Conservation (phyloP, 140 eudicot species). For the Anethum foeniculum region DNA sequence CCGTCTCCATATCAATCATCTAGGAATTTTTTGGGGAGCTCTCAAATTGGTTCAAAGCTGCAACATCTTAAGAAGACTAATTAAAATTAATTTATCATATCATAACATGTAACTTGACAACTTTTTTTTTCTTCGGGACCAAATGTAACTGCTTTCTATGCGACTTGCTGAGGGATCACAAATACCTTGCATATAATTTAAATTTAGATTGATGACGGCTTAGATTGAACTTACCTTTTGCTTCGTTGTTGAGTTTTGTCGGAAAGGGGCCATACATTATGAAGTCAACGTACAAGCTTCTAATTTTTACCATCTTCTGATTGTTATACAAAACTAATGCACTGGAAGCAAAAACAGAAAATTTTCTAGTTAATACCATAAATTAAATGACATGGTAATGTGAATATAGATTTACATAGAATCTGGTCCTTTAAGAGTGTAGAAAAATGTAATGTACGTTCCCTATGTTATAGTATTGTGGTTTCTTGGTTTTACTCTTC, state of each 20-base stretch:
- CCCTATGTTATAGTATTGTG: neutral
- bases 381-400: neutral
- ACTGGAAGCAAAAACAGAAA: neutral
- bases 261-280: neutral
- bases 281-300: neutral
- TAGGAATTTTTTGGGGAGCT: neutral
- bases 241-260: neutral
- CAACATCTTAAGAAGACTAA: neutral
- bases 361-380: neutral
- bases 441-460: no score
- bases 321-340: neutral
- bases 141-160: no score
- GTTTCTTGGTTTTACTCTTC: neutral
- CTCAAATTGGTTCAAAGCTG: neutral
- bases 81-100: no score
- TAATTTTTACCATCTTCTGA: neutral
- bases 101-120: neutral
- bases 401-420: neutral
- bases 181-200: no score
- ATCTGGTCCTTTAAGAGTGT: neutral
- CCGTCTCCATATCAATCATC: neutral
- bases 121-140: neutral
- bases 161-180: no score
- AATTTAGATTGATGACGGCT: no score
- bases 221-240: neutral